phyloP scores from a whole-genome alignment of 192 early-diverging fungal species.

The Dissophora ornata region DNA sequence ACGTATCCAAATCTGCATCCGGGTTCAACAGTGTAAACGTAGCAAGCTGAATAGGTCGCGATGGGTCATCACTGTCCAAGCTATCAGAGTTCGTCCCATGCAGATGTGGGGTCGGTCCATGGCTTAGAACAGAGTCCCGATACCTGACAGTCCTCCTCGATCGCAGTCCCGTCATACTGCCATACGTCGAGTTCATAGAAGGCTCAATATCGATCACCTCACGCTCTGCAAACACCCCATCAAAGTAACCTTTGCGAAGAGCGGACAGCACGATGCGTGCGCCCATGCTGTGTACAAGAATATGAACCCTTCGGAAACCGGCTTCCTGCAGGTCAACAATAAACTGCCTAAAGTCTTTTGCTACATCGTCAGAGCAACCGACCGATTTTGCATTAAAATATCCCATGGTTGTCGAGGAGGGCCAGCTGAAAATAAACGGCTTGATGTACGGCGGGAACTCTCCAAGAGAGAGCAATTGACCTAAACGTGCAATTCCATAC shows the following conservation, averaged over 20 bases:
- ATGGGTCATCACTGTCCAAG: neutral
- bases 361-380: slow-evolving; percentile 37
- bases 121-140: slow-evolving; percentile 14
- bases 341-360: slow-evolving; percentile 50
- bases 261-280: slow-evolving; percentile 43
- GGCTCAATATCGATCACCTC: slow-evolving; percentile 17
- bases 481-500: slow-evolving; percentile 50
- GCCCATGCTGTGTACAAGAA: slow-evolving; percentile 57
- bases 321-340: slow-evolving; percentile 43
- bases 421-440: slow-evolving; percentile 55
- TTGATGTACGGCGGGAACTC: slow-evolving; percentile 57
- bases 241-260: slow-evolving; percentile 39
- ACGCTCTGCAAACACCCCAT: slow-evolving; percentile 30
- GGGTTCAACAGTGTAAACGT: slow-evolving; percentile 55
- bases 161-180: slow-evolving; percentile 8
- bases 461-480: slow-evolving; percentile 50
- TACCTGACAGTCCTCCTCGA: slow-evolving; percentile 10
- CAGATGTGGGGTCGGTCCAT: neutral
- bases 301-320: slow-evolving; percentile 49
- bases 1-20: slow-evolving; percentile 38
- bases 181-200: slow-evolving; percentile 1
- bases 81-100: slow-evolving; percentile 3
- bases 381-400: slow-evolving; percentile 47
- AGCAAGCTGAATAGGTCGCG: slow-evolving; percentile 32
- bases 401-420: slow-evolving; percentile 49